These are phyloP conservation scores for Suillus bovinus DNA, from an alignment of 768 basidiomycete species.

Conservation along the genomic window DNA sequence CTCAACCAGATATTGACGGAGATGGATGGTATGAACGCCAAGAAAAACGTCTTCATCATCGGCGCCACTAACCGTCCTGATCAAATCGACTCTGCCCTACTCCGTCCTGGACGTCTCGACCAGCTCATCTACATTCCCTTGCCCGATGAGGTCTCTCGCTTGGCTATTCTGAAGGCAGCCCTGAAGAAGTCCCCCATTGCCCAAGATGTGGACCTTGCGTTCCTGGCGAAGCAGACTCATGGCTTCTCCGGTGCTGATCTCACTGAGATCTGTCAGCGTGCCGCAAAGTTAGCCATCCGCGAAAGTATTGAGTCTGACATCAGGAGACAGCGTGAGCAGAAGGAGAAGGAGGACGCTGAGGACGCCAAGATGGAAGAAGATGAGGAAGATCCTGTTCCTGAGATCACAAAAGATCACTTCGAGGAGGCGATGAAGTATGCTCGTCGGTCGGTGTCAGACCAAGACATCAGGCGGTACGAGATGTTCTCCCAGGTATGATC, in stretches of 20 bases:
- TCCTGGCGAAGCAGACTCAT: constrained; percentile 90
- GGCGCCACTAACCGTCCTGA: constrained; percentile 97
- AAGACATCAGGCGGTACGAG: constrained; percentile 97
- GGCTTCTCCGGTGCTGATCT: constrained; percentile 99
- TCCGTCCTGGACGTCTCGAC: constrained; percentile 97
- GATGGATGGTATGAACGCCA: constrained; percentile 98
- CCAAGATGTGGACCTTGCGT: constrained; percentile 76
- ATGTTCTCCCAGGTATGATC: constrained; percentile 86
- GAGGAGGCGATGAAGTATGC: constrained; percentile 99
- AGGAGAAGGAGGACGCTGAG: constrained; percentile 77
- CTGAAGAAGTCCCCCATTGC: constrained; percentile 93
- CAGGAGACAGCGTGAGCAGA: constrained; percentile 71
- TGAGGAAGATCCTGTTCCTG: constrained; percentile 80
- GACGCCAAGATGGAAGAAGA: constrained; percentile 75
- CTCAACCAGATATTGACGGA: constrained; percentile 96
- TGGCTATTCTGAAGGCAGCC: constrained; percentile 87
- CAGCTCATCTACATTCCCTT: constrained; percentile 99
- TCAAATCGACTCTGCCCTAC: constrained; percentile 89
- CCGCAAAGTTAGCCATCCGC: constrained; percentile 95
- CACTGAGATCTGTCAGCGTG: constrained; percentile 98
- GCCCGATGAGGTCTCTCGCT: constrained; percentile 88
- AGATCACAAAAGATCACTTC: constrained; percentile 90
- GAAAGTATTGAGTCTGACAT: constrained; percentile 95
- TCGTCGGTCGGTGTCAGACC: constrained; percentile 94
- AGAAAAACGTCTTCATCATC: constrained; percentile 99